phyloP scores from a whole-genome alignment of 768 basidiomycete species.

The Trametes meyenii region DNA sequence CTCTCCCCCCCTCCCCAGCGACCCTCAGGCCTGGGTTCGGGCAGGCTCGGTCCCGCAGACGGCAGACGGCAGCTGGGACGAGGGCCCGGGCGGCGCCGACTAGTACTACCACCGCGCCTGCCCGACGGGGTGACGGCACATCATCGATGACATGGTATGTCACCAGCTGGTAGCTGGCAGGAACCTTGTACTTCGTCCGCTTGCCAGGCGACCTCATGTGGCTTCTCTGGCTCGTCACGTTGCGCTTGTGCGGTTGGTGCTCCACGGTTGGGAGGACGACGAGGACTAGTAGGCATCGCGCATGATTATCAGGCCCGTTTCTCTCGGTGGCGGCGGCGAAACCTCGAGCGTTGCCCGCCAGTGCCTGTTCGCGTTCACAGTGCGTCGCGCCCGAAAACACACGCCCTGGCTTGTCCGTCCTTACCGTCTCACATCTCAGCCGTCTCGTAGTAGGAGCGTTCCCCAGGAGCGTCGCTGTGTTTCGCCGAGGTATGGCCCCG shows the following conservation, averaged over 20 bases:
- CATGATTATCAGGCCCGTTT: constrained; percentile 1
- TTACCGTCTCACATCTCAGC: not conserved
- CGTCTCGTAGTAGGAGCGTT: not conserved
- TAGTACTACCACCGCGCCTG: not conserved
- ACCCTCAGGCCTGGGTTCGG: not conserved
- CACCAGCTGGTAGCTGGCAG: too few species aligned
- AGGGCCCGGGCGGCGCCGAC: too few species aligned
- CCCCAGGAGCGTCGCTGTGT: not conserved
- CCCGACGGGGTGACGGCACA: not conserved
- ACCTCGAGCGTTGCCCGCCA: constrained; percentile 14
- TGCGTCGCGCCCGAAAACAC: not conserved
- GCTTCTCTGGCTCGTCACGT: constrained; percentile 6
- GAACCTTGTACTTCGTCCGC: not conserved
- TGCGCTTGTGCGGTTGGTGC: not conserved
- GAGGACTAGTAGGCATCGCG: not conserved
- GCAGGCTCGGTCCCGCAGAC: constrained; percentile 12
- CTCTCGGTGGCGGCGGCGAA: constrained; percentile 17
- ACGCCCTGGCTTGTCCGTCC: not conserved
- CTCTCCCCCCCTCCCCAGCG: too few species aligned
- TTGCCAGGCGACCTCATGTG: too few species aligned
- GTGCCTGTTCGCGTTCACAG: too few species aligned
- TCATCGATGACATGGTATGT: not conserved
- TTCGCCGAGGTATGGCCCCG: constrained; percentile 17
- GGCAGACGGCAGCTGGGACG: too few species aligned
- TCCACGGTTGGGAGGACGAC: constrained; percentile 10